Evolutionary conservation across 345 rosid genomes (phyloP).

Genomic region (Populus tremula): DNA sequence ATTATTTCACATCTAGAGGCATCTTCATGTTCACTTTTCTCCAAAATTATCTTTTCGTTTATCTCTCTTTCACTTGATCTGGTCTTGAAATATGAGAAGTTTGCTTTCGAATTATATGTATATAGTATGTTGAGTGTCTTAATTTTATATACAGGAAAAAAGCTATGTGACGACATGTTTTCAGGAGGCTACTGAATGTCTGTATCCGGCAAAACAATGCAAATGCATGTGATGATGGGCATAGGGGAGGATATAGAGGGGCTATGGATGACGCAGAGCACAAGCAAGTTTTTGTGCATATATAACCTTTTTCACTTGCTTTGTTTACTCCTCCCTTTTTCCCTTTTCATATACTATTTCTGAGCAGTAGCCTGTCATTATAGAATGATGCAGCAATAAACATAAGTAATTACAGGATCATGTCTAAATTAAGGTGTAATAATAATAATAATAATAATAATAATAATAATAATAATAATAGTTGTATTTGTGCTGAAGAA

Average conservation of each 20-base stretch:
- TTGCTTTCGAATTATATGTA: conserved; percentile 4
- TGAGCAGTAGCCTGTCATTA: not conserved
- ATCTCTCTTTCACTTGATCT: conserved; percentile 26
- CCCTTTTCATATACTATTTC: not conserved
- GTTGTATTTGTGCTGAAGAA: not conserved
- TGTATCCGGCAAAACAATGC: conserved; percentile 23
- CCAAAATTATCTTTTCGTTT: conserved; percentile 7
- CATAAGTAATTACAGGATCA: not conserved
- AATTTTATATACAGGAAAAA: conserved; percentile 18
- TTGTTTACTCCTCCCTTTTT: not conserved
- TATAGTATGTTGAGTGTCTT: not conserved
- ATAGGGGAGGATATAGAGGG: not conserved
- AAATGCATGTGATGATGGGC: conserved; percentile 17
- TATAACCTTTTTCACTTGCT: not conserved
- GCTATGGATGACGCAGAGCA: conserved; percentile 6
- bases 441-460: not conserved
- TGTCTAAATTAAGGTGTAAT: not conserved
- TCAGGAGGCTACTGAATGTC: conserved; percentile 36
- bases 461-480: not conserved
- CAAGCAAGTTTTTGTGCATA: not conserved
- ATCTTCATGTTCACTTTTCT: conserved; percentile 6
- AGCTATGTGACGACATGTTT: conserved; percentile 10
- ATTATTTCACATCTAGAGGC: conserved; percentile 32
- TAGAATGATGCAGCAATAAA: not conserved
- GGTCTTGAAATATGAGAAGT: conserved; percentile 44